phyloP scores from a whole-genome alignment of 2,329 filamentous ascomycete genomes.

The Onygena corvina region DNA sequence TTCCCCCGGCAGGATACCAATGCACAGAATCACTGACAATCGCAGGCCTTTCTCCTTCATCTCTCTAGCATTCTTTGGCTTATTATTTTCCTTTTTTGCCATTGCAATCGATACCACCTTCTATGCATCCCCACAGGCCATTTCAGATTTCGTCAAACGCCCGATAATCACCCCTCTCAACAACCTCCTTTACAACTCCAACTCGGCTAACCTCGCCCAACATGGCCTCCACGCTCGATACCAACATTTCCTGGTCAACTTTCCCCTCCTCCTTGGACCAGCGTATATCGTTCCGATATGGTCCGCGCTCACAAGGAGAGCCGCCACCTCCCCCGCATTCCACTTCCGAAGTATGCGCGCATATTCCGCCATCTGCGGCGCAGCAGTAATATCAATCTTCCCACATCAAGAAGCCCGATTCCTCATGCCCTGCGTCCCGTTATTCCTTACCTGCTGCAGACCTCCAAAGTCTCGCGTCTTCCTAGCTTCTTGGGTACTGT shows the following conservation, averaged over 20 bases:
- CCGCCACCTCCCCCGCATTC: conserved; percentile 21
- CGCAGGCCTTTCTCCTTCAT: conserved; percentile 47
- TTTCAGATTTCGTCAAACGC: conserved; percentile 34
- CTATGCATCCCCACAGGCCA: conserved; percentile 42
- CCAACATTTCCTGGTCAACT: conserved; percentile 60
- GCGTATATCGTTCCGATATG: conserved; percentile 44
- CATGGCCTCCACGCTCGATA: conserved; percentile 71
- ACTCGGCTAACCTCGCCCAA: conserved; percentile 55
- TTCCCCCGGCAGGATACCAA: background rate
- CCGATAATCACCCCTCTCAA: conserved; percentile 68
- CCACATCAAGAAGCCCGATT: conserved; percentile 44
- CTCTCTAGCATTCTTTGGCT: conserved; percentile 52
- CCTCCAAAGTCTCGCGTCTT: conserved; percentile 33
- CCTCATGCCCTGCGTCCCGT: conserved; percentile 39
- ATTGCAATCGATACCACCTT: conserved; percentile 76
- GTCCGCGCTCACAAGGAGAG: conserved; percentile 31
- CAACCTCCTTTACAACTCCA: conserved; percentile 64
- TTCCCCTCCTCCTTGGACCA: conserved; percentile 61
- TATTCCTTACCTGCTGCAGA: conserved; percentile 39
- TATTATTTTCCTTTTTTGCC: conserved; percentile 58
- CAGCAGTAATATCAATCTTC: conserved; percentile 34
- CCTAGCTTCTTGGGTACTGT: conserved; percentile 36
- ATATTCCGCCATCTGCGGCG: conserved; percentile 34
- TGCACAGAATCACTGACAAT: background rate
- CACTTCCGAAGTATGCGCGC: conserved; percentile 31